These are phyloP conservation scores for Iberis amara DNA, from an alignment of 441 rosid genomes.

Conservation along the genomic window DNA sequence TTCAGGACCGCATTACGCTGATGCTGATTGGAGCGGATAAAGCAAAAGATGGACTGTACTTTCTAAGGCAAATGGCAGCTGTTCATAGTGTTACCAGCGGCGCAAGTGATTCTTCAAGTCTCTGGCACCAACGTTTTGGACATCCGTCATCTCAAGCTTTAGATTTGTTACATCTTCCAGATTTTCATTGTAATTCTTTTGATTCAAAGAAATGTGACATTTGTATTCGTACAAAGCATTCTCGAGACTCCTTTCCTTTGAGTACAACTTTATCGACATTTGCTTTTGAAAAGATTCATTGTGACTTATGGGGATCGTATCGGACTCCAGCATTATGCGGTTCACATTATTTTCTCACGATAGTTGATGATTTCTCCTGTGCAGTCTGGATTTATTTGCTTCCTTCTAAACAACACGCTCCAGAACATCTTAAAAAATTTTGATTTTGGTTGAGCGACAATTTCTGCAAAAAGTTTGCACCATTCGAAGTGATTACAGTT, in stretches of 20 bases:
- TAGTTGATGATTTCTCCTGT: not conserved
- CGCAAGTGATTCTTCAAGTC: not conserved
- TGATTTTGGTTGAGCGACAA: no score
- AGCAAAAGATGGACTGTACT: not conserved
- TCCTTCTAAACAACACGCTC: no score
- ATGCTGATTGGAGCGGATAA: conserved; percentile 17
- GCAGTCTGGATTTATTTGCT: not conserved
- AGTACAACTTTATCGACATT: not conserved
- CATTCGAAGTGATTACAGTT: no score
- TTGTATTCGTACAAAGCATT: conserved; percentile 7
- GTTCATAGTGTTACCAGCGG: no score
- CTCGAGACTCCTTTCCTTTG: not conserved
- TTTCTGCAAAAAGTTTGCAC: no score
- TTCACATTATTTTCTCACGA: not conserved
- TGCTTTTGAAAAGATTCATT: not conserved
- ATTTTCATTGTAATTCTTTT: no score
- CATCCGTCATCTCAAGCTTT: no score
- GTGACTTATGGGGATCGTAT: not conserved
- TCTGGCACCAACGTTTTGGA: no score
- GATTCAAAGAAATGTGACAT: not conserved
- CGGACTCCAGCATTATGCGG: not conserved
- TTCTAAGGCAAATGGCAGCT: not conserved
- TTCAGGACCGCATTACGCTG: conserved; percentile 3
- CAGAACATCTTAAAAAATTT: no score
- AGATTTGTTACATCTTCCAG: no score